Evolutionary conservation across 2,329 filamentous ascomycete genomes (phyloP).

Genomic region (Fusarium brachygibbosum): DNA sequence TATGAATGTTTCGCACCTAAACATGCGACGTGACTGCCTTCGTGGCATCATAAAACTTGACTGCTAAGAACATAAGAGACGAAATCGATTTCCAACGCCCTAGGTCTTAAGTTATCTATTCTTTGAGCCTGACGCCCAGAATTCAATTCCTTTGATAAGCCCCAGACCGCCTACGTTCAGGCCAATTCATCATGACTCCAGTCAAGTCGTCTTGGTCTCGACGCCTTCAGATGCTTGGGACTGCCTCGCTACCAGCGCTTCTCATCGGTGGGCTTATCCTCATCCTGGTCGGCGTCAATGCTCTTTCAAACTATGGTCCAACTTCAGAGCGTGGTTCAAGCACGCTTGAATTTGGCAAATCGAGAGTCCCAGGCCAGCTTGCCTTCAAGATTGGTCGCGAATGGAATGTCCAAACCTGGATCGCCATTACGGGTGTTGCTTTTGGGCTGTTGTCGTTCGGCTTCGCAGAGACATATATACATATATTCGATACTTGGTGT

Average conservation of each 20-base stretch:
- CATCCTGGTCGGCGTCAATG: slow-evolving; percentile 7
- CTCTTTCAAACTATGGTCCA: background rate
- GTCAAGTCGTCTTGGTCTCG: background rate
- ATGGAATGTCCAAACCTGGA: slow-evolving; percentile 10
- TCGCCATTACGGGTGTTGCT: slow-evolving; percentile 11
- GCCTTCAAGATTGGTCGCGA: background rate
- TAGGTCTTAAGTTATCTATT: background rate
- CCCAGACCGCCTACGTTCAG: background rate
- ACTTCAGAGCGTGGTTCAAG: background rate
- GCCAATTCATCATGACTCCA: background rate
- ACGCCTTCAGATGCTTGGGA: slow-evolving; percentile 18
- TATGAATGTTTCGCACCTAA: background rate
- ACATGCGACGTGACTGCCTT: background rate
- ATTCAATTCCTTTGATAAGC: background rate
- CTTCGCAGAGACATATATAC: slow-evolving; percentile 11
- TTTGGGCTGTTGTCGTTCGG: slow-evolving; percentile 1
- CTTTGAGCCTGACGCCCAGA: background rate
- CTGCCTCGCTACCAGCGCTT: slow-evolving; percentile 4
- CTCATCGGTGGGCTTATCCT: slow-evolving; percentile 3
- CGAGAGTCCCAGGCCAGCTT: background rate
- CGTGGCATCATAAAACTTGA: background rate
- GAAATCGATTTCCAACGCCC: background rate
- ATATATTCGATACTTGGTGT: slow-evolving; percentile 16
- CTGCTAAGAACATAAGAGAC: background rate
- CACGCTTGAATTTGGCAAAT: background rate